A percentile compares a stretch with the other conserved stretches of the same genome.
Evolutionary conservation across 768 basidiomycete genomes (phyloP).

Genomic region (Nidula microcarpa): DNA sequence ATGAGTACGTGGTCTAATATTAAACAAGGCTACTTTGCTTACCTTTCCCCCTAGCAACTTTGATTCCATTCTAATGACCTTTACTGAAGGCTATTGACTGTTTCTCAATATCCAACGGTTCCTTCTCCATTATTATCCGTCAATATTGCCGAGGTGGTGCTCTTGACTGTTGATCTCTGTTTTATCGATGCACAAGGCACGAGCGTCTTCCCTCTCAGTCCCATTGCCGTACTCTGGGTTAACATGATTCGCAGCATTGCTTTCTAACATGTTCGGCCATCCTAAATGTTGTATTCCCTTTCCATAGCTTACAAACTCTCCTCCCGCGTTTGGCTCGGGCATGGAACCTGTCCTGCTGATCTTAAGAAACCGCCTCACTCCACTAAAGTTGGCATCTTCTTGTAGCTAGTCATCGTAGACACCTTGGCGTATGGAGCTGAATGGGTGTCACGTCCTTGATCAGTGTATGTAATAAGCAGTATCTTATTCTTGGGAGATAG

Average conservation of each 20-base stretch:
- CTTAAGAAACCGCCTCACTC: slow-evolving; percentile 41
- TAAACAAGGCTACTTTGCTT: not conserved
- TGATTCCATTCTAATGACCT: slow-evolving; percentile 57
- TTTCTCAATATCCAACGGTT: slow-evolving; percentile 58
- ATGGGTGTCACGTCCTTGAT: slow-evolving; percentile 30
- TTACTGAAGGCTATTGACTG: slow-evolving; percentile 53
- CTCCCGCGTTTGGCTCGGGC: slow-evolving; percentile 59
- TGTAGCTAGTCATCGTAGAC: slow-evolving; percentile 33
- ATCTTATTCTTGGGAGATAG: no score
- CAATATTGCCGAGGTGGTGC: slow-evolving; percentile 53
- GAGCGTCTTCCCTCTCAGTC: slow-evolving; percentile 56
- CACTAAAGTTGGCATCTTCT: slow-evolving; percentile 31
- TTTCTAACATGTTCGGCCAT: not conserved
- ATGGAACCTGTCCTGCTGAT: slow-evolving; percentile 44
- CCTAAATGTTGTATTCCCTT: not conserved
- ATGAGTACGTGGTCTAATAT: slow-evolving; percentile 36
- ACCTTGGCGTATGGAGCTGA: slow-evolving; percentile 27
- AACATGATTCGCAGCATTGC: slow-evolving; percentile 36
- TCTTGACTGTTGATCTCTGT: slow-evolving; percentile 54
- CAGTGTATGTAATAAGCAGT: slow-evolving; percentile 30
- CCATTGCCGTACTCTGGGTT: slow-evolving; percentile 49
- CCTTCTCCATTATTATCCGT: slow-evolving; percentile 48
- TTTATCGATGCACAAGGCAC: slow-evolving; percentile 45
- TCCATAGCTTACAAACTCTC: slow-evolving; percentile 35
- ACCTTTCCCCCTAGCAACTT: slow-evolving; percentile 37